phyloP scores from a whole-genome alignment of 2,329 filamentous ascomycete species.

The Diaporthe caulivora region DNA sequence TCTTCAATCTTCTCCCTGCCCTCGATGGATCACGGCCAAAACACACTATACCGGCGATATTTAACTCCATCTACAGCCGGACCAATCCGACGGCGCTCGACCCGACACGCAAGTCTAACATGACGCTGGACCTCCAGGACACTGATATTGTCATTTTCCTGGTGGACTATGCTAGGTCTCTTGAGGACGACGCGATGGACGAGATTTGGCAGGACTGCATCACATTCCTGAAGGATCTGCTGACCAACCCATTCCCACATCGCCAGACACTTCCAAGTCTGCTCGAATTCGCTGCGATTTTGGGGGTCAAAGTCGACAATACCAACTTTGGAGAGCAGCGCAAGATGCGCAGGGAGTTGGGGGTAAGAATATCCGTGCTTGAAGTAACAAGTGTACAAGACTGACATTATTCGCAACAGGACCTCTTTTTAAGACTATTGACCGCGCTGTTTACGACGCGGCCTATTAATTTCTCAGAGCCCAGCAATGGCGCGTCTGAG shows the following conservation, averaged over 20 bases:
- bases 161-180: slow-evolving; percentile 87
- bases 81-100: slow-evolving; percentile 88
- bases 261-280: slow-evolving; percentile 88
- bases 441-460: slow-evolving; percentile 95
- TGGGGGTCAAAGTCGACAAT: slow-evolving; percentile 97
- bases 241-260: slow-evolving; percentile 95
- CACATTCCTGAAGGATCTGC: slow-evolving; percentile 87
- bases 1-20: slow-evolving; percentile 90
- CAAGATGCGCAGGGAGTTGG: slow-evolving; percentile 90
- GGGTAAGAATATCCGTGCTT: slow-evolving; percentile 66
- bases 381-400: neutral
- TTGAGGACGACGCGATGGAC: slow-evolving; percentile 97
- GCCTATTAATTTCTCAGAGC: slow-evolving; percentile 78
- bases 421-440: slow-evolving; percentile 87
- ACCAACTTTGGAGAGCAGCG: slow-evolving; percentile 96
- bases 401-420: slow-evolving; percentile 61
- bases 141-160: slow-evolving; percentile 89
- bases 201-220: slow-evolving; percentile 98
- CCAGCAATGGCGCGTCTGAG: slow-evolving; percentile 52
- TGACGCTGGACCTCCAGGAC: slow-evolving; percentile 88
- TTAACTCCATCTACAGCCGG: slow-evolving; percentile 95
- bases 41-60: slow-evolving; percentile 91
- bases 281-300: slow-evolving; percentile 87
- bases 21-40: slow-evolving; percentile 92
- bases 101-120: slow-evolving; percentile 82